These are phyloP conservation scores for Inga leiocalycina DNA, from an alignment of 306 rosid species.

Conservation along the genomic window DNA sequence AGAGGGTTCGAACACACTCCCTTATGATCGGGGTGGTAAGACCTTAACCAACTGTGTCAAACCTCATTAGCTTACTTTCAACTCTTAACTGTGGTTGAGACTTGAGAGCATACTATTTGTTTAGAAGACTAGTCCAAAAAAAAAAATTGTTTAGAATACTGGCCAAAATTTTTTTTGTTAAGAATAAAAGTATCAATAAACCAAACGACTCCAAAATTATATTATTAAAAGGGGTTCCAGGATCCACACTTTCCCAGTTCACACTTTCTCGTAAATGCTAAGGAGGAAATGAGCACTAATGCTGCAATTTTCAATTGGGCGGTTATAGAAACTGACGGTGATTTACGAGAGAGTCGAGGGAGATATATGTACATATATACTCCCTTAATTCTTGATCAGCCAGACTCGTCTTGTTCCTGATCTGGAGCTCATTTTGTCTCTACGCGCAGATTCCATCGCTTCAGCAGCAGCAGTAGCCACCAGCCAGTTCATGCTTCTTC, in stretches of 20 bases:
- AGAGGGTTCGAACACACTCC: too few relatives aligned
- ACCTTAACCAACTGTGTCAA: too few relatives aligned
- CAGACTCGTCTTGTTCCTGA: neutral
- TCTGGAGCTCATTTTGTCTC: slow-evolving; percentile 3
- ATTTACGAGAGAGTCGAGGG: neutral
- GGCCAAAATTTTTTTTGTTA: too few relatives aligned
- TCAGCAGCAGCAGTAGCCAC: neutral
- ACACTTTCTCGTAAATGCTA: neutral
- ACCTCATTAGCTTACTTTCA: too few relatives aligned
- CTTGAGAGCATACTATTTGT: too few relatives aligned
- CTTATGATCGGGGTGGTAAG: too few relatives aligned
- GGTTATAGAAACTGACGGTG: neutral
- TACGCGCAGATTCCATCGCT: neutral
- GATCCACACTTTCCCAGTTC: neutral
- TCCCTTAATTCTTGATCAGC: neutral
- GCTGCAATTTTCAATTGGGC: neutral
- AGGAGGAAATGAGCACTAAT: neutral
- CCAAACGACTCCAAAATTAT: neutral
- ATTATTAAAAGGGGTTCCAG: neutral
- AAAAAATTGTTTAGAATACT: too few relatives aligned
- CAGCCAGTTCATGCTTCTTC: neutral
- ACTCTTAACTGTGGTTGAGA: neutral
- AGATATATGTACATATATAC: neutral
- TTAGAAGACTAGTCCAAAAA: too few relatives aligned
- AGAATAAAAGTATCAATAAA: neutral